Base-by-base conservation (phyloP, 2,329 filamentous ascomycete species). In the Lachnellula arida region DNA sequence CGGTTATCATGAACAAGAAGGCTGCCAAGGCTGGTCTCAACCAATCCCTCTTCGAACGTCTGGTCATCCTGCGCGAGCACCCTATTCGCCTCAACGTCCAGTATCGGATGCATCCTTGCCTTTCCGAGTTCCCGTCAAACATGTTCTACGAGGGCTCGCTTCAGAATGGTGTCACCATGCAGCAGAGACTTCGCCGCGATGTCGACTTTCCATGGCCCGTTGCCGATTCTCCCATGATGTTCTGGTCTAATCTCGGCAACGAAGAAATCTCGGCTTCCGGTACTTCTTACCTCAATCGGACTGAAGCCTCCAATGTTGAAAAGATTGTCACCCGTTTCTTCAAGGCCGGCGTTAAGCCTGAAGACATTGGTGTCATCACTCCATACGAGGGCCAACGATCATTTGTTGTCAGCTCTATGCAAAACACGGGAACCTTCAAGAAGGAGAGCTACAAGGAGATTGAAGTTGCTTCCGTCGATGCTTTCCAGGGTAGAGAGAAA, bases 1-100 rank as follows among this genome's bases (percentile, higher is more conserved):
- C 94, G 1, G 94, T 99, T 67, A 97, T 99, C 70, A 99, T 99
- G 93, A 99, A 99, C 81, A 99, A 99, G 81, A 97, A 97, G 75
- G 94, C 94, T 14, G 94, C 94, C 59, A 97, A 97, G 75, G 94
- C 94, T 54, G 94, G 94, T 59, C 80, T 99, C 15, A 97, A 97
- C 74, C 94, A 97, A 73, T 97, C 93, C n/a, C 80, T 99, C 9
- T 99, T 99, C 68, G 94, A 99, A 76, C 91, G 94, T 67, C 81
- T 99, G 50, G 92, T 97, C 65, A 91, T 93, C 67, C 81, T 97
- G n/a, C 88, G 88, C 46, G 88, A 91, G 66, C 86, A 88, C 40
- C 94, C 94, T 7, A 97, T 97, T 64, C 89, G 93, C 52, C 81
- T 99, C 53, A 96, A 96, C 66, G 92, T 96, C 39, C 94, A 99